phyloP scores from a whole-genome alignment of 176 grass and related monocot species.

The Olyra latifolia region DNA sequence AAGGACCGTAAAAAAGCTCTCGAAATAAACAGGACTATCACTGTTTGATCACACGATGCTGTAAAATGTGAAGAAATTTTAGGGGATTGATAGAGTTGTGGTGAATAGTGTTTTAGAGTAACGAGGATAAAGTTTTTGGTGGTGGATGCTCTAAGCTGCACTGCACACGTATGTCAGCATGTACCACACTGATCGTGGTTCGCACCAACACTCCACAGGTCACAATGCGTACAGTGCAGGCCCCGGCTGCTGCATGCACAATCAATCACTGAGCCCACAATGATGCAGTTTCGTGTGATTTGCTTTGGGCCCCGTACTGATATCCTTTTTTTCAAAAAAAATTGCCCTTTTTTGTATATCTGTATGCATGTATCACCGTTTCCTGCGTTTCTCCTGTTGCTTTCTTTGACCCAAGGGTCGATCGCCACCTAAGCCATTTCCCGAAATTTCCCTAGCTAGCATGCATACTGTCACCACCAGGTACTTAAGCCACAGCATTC shows the following conservation, averaged over 20 bases:
- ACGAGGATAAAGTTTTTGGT: too few species aligned
- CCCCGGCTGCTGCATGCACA: not conserved
- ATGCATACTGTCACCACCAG: not conserved
- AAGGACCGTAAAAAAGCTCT: too few species aligned
- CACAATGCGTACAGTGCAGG: not conserved
- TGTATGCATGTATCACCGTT: too few species aligned
- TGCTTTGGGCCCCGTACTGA: not conserved
- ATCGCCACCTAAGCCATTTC: not conserved
- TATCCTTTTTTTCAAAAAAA: too few species aligned
- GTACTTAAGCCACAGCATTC: not conserved
- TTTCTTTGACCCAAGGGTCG: constrained; percentile 19
- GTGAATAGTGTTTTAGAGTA: too few species aligned
- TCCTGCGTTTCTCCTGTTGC: not conserved
- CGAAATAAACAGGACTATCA: not conserved
- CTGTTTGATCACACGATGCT: not conserved
- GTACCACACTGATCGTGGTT: not conserved
- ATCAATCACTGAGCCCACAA: not conserved
- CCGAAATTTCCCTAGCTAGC: not conserved
- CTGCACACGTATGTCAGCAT: not conserved
- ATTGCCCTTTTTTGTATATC: too few species aligned
- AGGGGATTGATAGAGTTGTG: too few species aligned
- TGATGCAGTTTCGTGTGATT: constrained; percentile 11
- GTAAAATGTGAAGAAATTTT: too few species aligned
- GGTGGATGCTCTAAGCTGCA: too few species aligned
- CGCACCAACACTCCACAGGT: not conserved